These are phyloP conservation scores for Roridomyces roridus DNA, from an alignment of 768 basidiomycete species.

Conservation along the genomic window DNA sequence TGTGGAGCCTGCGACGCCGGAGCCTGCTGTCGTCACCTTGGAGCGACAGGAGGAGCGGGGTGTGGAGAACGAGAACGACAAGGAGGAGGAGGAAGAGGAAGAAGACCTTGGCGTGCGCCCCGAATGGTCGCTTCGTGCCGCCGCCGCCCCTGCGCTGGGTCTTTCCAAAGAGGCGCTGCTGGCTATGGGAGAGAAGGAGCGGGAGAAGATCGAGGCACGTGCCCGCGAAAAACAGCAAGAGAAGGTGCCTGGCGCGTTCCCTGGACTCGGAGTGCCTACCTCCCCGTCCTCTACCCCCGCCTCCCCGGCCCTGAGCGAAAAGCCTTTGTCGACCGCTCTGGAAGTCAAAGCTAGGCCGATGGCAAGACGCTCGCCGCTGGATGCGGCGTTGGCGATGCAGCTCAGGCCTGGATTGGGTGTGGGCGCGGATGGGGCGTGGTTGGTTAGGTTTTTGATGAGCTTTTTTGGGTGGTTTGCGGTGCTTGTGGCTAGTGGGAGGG, in stretches of 20 bases:
- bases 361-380: constrained; percentile 52
- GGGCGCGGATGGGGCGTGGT: constrained; percentile 79
- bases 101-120: neutral
- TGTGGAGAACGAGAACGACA: neutral
- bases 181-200: neutral
- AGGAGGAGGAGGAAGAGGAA: neutral
- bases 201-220: neutral
- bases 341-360: too few relatives aligned
- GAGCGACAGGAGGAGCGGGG: too few relatives aligned
- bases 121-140: constrained; percentile 48
- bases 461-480: constrained; percentile 82
- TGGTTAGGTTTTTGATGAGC: constrained; percentile 80
- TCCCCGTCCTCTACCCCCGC: constrained; percentile 1
- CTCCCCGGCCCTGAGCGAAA: neutral
- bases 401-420: constrained; percentile 72
- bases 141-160: constrained; percentile 50
- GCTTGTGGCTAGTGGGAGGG: constrained; percentile 49
- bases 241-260: constrained; percentile 20
- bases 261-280: constrained; percentile 27
- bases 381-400: constrained; percentile 81
- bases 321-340: too few relatives aligned
- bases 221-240: constrained; percentile 9
- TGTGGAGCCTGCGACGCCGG: too few relatives aligned
- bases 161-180: constrained; percentile 18
- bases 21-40: too few relatives aligned